Evolutionary conservation across 2,329 filamentous ascomycete species (phyloP).

Genomic region (Beauveria medogensis): DNA sequence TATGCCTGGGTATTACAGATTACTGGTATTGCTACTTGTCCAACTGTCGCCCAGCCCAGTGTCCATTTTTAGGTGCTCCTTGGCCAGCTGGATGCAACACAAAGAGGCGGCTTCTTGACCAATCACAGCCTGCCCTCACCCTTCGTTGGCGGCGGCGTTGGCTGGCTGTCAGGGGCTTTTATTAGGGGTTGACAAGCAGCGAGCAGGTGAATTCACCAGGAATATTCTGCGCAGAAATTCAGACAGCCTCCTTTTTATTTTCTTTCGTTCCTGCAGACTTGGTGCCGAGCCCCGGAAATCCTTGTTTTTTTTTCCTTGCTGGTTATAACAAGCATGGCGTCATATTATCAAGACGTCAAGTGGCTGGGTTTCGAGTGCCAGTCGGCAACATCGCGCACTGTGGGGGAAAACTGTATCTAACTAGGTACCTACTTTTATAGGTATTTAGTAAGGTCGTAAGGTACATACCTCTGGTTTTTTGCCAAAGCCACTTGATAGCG

Average conservation of each 20-base stretch:
- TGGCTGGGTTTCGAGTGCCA: neutral
- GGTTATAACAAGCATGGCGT: neutral
- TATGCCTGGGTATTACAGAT: too few relatives aligned
- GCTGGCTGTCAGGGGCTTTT: neutral
- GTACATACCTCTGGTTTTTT: neutral
- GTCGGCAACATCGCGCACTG: neutral
- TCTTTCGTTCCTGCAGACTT: too few relatives aligned
- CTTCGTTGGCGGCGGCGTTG: neutral
- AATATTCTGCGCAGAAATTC: too few relatives aligned
- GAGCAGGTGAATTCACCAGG: too few relatives aligned
- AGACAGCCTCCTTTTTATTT: too few relatives aligned
- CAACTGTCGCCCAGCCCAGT: neutral
- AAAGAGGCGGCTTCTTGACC: neutral
- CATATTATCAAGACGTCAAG: neutral
- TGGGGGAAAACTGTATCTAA: neutral
- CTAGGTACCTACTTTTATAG: neutral
- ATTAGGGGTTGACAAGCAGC: neutral
- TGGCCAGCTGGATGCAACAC: neutral
- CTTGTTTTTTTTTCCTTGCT: neutral
- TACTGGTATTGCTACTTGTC: neutral
- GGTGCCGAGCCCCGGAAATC: neutral
- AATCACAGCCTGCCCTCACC: neutral
- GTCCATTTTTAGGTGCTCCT: neutral
- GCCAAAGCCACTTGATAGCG: too few relatives aligned
- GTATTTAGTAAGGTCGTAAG: neutral